Conservation (phyloP, 1,284 basidiomycete genomes). For the Sphaerobolus stellatus region DNA sequence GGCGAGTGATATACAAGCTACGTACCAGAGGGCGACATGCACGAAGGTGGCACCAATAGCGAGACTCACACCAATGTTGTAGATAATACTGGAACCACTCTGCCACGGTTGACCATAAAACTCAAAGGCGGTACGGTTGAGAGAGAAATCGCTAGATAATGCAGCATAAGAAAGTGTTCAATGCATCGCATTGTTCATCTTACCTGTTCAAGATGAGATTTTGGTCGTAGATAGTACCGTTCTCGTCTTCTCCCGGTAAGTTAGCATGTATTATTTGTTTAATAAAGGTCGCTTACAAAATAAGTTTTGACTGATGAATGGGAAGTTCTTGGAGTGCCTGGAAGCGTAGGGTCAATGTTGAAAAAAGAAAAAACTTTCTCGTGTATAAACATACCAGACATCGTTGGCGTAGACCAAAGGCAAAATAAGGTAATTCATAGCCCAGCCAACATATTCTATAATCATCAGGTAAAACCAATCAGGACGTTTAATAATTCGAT, state of each 20-base stretch:
- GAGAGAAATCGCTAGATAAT: constrained; percentile 4
- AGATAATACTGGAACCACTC: constrained; percentile 10
- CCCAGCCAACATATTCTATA: constrained; percentile 9
- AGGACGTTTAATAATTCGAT: neutral
- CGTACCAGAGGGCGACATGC: constrained; percentile 9
- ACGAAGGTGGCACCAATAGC: constrained; percentile 10
- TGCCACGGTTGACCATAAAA: constrained; percentile 9
- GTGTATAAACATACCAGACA: constrained; percentile 29
- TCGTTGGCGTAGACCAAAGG: constrained; percentile 25
- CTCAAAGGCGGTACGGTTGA: constrained; percentile 8
- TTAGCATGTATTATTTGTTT: neutral
- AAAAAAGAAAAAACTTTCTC: neutral
- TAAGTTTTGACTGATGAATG: constrained; percentile 44
- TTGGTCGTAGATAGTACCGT: constrained; percentile 42
- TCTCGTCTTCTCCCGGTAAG: constrained; percentile 18
- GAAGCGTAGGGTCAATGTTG: neutral
- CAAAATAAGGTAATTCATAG: constrained; percentile 8
- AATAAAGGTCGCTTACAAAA: constrained; percentile 24
- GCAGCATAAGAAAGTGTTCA: neutral
- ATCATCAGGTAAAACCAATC: neutral
- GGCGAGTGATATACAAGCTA: neutral
- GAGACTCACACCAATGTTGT: constrained; percentile 10
- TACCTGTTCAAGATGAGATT: constrained; percentile 34
- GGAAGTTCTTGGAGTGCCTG: constrained; percentile 33
- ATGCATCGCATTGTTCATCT: neutral